These are phyloP conservation scores for Tuber microsphaerosporum DNA, from an alignment of 495 filamentous ascomycete genomes.

Conservation along the genomic window DNA sequence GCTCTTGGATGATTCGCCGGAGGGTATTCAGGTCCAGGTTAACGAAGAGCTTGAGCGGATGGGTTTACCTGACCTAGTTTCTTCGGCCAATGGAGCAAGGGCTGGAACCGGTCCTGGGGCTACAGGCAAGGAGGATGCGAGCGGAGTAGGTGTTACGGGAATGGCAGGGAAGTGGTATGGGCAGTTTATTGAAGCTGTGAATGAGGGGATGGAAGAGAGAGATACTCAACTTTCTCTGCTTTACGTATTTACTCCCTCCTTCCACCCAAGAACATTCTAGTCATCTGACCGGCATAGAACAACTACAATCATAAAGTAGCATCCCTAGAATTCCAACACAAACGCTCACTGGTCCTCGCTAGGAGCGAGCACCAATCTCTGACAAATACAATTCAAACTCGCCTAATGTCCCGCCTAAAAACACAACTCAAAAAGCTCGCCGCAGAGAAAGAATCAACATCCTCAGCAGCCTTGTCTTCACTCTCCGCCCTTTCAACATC, in stretches of 20 bases:
- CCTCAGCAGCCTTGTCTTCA: slow-evolving; percentile 30
- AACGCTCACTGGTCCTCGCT: slow-evolving; percentile 27
- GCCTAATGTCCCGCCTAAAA: slow-evolving; percentile 68
- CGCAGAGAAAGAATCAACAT: slow-evolving; percentile 68
- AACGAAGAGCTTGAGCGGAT: slow-evolving; percentile 52
- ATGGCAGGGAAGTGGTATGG: slow-evolving; percentile 64
- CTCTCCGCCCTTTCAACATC: slow-evolving; percentile 36
- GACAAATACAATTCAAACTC: slow-evolving; percentile 71
- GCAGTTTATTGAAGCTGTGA: slow-evolving; percentile 73
- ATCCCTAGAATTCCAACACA: slow-evolving; percentile 32
- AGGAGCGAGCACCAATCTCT: slow-evolving; percentile 55
- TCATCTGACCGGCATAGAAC: slow-evolving; percentile 14
- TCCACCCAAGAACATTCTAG: background rate
- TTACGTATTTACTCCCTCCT: slow-evolving; percentile 53
- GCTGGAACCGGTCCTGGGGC: slow-evolving; percentile 20
- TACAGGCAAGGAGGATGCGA: slow-evolving; percentile 43
- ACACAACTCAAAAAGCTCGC: slow-evolving; percentile 67
- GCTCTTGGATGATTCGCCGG: slow-evolving; percentile 62
- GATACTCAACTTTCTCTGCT: slow-evolving; percentile 70
- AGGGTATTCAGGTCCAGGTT: slow-evolving; percentile 57
- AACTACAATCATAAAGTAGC: slow-evolving; percentile 26
- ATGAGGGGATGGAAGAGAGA: slow-evolving; percentile 72
- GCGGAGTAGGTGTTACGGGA: slow-evolving; percentile 44
- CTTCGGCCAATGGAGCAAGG: slow-evolving; percentile 53
- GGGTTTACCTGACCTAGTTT: slow-evolving; percentile 45